Evolutionary conservation across 2,329 filamentous ascomycete species (phyloP).

Genomic region (Venturiaceae sp.): DNA sequence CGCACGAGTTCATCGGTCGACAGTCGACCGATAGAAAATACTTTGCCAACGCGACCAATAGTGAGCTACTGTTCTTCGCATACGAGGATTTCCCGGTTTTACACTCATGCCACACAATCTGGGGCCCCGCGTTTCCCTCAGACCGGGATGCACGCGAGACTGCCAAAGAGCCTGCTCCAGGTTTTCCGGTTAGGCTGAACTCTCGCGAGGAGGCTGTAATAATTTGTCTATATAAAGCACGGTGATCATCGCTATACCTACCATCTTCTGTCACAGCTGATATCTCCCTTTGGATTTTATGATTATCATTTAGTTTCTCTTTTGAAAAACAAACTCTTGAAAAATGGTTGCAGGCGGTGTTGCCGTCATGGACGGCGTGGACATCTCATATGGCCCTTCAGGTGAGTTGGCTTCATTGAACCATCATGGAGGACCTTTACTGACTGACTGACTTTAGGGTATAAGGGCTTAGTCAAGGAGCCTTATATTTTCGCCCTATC

Average conservation of each 20-base stretch:
- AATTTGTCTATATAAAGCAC: background rate
- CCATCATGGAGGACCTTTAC: too few relatives aligned
- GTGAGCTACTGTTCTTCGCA: background rate
- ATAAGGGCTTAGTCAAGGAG: constrained; percentile 7
- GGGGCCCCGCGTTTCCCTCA: background rate
- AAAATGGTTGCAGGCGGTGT: background rate
- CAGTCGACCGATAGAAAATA: background rate
- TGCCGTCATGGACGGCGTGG: background rate
- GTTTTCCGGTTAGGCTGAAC: background rate
- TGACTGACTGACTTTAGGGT: background rate
- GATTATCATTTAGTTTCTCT: background rate
- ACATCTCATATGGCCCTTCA: constrained; percentile 7
- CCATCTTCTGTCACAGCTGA: background rate
- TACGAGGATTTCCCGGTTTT: background rate
- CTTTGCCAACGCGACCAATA: background rate
- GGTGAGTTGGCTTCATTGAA: background rate
- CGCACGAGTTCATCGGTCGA: background rate
- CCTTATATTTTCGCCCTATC: constrained; percentile 7
- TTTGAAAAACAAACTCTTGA: background rate
- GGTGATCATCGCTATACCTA: background rate
- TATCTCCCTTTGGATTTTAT: background rate
- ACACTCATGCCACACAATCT: background rate
- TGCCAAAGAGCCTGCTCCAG: background rate
- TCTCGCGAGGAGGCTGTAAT: background rate
- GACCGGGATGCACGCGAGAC: background rate